These are phyloP conservation scores for Penicillium hordei DNA, from an alignment of 2,329 filamentous ascomycete species.

Conservation along the genomic window DNA sequence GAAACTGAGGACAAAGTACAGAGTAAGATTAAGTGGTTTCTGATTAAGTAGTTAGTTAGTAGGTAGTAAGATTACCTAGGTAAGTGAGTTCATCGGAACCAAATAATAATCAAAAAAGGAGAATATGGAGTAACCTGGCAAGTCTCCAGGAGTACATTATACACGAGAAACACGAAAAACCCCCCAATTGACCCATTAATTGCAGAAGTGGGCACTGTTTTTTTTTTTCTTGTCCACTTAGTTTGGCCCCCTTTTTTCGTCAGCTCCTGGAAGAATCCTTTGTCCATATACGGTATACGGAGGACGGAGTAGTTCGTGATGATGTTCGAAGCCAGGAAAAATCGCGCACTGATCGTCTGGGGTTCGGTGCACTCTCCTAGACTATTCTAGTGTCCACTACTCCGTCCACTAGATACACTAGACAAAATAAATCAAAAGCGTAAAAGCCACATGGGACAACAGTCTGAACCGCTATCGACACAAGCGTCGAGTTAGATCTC, in stretches of 20 bases:
- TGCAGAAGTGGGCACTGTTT: constrained; percentile 1
- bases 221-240: not conserved
- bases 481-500: constrained; percentile 3
- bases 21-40: not conserved
- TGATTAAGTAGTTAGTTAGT: too few relatives aligned
- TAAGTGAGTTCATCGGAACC: constrained; percentile 2
- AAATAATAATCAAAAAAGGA: constrained; percentile 2
- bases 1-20: not conserved
- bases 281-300: too few relatives aligned
- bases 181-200: not conserved
- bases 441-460: not conserved
- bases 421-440: not conserved
- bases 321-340: not conserved
- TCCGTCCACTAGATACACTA: too few relatives aligned
- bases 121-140: not conserved
- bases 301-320: constrained; percentile 1
- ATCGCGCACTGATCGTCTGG: constrained; percentile 5
- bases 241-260: not conserved
- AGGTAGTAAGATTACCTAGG: not conserved
- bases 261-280: not conserved
- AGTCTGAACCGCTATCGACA: not conserved
- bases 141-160: not conserved
- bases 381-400: not conserved
- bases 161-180: not conserved
- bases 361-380: not conserved